phyloP scores from a whole-genome alignment of 345 rosid species.

The Syzygium jambos region DNA sequence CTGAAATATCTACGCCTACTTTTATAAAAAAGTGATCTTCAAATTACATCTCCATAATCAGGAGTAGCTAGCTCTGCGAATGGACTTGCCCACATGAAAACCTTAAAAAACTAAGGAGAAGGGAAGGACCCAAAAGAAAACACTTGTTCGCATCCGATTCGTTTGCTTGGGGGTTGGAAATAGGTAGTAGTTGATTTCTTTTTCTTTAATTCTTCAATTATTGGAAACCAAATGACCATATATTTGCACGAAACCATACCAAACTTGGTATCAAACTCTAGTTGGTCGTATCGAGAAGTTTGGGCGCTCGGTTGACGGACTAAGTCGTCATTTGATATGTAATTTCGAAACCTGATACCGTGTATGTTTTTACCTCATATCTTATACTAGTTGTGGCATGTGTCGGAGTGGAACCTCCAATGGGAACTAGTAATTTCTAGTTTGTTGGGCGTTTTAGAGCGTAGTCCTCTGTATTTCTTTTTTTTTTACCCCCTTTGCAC shows the following conservation, averaged over 20 bases:
- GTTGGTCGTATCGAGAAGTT: not conserved
- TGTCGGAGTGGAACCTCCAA: too few species aligned
- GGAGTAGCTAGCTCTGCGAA: not conserved
- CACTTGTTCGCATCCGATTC: not conserved
- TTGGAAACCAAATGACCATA: not conserved
- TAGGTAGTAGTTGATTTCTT: not conserved
- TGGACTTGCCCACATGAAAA: not conserved
- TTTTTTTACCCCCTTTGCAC: too few species aligned
- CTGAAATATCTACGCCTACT: not conserved
- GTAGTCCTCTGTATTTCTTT: too few species aligned
- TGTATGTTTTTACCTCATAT: too few species aligned
- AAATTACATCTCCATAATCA: not conserved
- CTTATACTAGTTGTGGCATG: too few species aligned
- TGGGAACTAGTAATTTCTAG: too few species aligned
- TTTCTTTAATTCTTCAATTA: not conserved
- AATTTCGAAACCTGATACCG: not conserved
- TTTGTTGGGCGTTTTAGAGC: too few species aligned
- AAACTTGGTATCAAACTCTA: not conserved
- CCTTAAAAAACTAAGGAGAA: not conserved
- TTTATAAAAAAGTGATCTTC: not conserved
- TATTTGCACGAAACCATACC: not conserved
- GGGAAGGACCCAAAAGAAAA: not conserved
- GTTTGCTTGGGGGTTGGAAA: not conserved
- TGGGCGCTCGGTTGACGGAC: accelerated
- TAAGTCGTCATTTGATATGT: not conserved